Conservation (phyloP, 2,329 filamentous ascomycete genomes). For the Hawksworthiomyces lignivorus region DNA sequence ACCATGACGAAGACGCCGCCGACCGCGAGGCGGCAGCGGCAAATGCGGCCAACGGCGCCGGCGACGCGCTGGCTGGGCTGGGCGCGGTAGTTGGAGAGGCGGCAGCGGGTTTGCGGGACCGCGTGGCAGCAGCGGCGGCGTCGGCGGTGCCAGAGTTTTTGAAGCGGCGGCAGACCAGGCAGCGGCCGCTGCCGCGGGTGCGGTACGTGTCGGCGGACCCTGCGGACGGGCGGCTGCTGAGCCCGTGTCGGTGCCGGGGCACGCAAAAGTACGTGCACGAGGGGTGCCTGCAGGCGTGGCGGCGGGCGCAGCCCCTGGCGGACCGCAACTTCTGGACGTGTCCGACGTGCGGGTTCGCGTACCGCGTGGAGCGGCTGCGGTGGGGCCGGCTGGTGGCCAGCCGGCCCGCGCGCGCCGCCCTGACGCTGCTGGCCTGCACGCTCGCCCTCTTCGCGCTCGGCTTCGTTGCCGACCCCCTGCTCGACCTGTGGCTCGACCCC, state of each 20-base stretch:
- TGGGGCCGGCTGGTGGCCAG: conserved; percentile 66
- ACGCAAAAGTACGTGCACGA: conserved; percentile 92
- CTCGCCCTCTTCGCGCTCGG: conserved; percentile 73
- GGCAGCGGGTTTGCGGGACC: neutral
- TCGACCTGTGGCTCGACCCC: conserved; percentile 81
- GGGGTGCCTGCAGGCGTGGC: conserved; percentile 77
- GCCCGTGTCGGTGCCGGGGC: conserved; percentile 89
- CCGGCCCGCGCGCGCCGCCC: conserved; percentile 54
- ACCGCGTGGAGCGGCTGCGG: conserved; percentile 67
- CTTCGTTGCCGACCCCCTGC: conserved; percentile 86
- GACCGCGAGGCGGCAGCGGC: conserved; percentile 7
- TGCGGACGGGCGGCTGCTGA: conserved; percentile 68
- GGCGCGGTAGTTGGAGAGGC: conserved; percentile 1
- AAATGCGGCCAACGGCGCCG: neutral
- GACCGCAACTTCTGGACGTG: conserved; percentile 77
- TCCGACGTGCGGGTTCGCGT: conserved; percentile 78
- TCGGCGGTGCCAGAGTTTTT: conserved; percentile 24
- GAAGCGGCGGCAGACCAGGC: conserved; percentile 15
- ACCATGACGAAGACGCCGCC: neutral
- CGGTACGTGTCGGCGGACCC: conserved; percentile 67
- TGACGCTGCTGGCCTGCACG: conserved; percentile 68
- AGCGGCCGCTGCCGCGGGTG: conserved; percentile 22
- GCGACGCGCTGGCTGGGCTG: neutral
- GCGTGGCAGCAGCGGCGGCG: conserved; percentile 4
- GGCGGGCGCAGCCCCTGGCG: conserved; percentile 58